phyloP scores from a whole-genome alignment of 306 rosid genomes.

The Malus orientalis region DNA sequence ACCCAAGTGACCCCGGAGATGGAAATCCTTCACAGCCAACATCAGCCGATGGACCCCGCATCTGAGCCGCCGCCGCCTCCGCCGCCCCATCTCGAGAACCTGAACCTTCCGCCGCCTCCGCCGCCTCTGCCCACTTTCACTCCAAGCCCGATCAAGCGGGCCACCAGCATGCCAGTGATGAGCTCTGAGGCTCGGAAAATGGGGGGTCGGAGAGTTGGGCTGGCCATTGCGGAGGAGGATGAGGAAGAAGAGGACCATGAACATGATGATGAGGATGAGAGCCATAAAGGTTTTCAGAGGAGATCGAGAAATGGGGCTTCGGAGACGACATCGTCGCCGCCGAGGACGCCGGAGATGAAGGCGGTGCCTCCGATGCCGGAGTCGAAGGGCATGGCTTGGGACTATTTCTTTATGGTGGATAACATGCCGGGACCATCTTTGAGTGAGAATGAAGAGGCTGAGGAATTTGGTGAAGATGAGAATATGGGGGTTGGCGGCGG shows the following conservation, averaged over 20 bases:
- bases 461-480: constrained; percentile 13
- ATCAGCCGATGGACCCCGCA: constrained; percentile 15
- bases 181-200: constrained; percentile 22
- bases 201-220: constrained; percentile 7
- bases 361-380: constrained; percentile 54
- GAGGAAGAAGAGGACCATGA: constrained; percentile 17
- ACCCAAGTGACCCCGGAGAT: constrained; percentile 28
- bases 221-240: constrained; percentile 45
- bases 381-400: constrained; percentile 66
- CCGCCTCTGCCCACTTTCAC: constrained; percentile 67
- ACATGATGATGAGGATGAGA: constrained; percentile 5
- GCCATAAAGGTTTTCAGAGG: constrained; percentile 11
- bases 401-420: constrained; percentile 62
- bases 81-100: constrained; percentile 32
- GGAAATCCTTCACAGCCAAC: constrained; percentile 7
- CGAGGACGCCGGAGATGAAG: constrained; percentile 39
- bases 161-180: constrained; percentile 54
- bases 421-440: constrained; percentile 48
- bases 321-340: constrained; percentile 19
- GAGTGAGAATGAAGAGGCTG: constrained; percentile 27
- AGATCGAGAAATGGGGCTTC: constrained; percentile 10
- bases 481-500: constrained; percentile 3
- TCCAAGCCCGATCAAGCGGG: constrained; percentile 46
- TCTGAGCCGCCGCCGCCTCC: constrained; percentile 51
- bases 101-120: constrained; percentile 54